Conservation (phyloP, 228 moss, liverwort and hornwort species). For the Sphagnum fallax region DNA sequence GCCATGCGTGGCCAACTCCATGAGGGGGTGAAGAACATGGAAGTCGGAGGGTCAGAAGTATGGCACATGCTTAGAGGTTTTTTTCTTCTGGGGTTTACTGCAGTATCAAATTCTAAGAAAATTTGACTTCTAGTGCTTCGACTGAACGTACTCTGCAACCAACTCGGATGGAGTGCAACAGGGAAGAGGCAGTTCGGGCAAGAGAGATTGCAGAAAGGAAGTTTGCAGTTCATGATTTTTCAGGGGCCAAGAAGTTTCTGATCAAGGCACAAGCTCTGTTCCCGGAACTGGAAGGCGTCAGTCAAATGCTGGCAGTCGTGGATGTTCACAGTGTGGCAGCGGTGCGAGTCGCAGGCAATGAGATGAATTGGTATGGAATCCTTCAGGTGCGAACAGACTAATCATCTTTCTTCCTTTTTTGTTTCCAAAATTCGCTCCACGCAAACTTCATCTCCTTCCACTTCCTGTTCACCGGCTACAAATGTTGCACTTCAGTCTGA, state of each 20-base stretch:
- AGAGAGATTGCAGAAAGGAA: conserved; percentile 59
- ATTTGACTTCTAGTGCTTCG: too few species aligned
- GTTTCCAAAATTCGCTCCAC: too few species aligned
- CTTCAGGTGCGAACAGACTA: conserved; percentile 29
- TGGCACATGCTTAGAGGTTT: too few species aligned
- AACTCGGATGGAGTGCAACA: conserved; percentile 74
- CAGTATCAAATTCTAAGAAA: too few species aligned
- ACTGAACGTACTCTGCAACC: too few species aligned
- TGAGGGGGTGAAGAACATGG: too few species aligned
- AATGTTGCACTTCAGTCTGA: too few species aligned
- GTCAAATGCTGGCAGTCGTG: conserved; percentile 73
- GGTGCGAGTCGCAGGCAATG: conserved; percentile 54
- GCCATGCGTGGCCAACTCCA: too few species aligned
- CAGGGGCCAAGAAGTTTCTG: conserved; percentile 79
- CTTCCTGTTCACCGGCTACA: too few species aligned
- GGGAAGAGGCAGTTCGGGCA: conserved; percentile 89
- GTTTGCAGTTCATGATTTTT: conserved; percentile 70
- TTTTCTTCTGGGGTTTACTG: too few species aligned
- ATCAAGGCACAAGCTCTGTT: conserved; percentile 73
- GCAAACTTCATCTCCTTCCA: too few species aligned
- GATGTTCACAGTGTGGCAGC: conserved; percentile 82
- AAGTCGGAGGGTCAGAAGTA: too few species aligned
- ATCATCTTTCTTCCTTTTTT: neutral
- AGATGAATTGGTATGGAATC: conserved; percentile 90
- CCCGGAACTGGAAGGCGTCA: conserved; percentile 53